Evolutionary conservation across 805 yeast species (phyloP), one percentile per base, ranked within the genome.

Genomic region (baker's yeast (Saccharomyces cerevisiae)): DNA sequence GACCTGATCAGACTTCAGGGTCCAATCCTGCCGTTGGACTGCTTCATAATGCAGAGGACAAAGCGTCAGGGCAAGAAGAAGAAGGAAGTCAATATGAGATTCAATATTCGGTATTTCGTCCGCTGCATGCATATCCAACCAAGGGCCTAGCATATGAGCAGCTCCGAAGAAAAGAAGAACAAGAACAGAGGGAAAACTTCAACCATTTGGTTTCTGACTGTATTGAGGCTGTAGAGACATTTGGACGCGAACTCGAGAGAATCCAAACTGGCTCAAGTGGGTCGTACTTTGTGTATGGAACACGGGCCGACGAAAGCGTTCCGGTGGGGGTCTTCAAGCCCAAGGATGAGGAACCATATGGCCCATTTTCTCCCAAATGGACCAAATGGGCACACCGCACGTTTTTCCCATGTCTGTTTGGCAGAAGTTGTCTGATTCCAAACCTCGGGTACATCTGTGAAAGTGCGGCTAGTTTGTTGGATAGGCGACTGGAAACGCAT

Each of bases 261-360:
- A 84, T 85, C 6, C 61, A 81, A 27, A 77, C 81, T 21, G 91
- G 91, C 0, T 82, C 88, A 1, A 81, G 87, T 0, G 91, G 91
- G 0, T 80, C 85, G 52, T 85, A 85, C 63, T 85, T 85, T 63
- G 72, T 84, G 1, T 75, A 70, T 55, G 70, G 72, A 49, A 56
- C 70, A 1, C 43, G 28, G 9, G 48, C 51, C 9, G 32, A 26
- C 41, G 51, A 46, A 8, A 43, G 29, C 6, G 60, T 69, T 46
- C 75, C 75, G 11, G 76, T 76, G 14, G 90, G 84, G 0, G 82
- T 85, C 1, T 85, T 85, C 73, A 85, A 85, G 64, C 91, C 91
- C 4, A 84, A 84, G 63, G 89, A 85, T 66, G 91, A 85, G 66
- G 90, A 85, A 60, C 91, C 90, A 0, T 85, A 85, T 63, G 91